Evolutionary conservation across 305 asterid genomes (phyloP), one percentile per base, ranked within the genome.

Genomic region (Salvia sclarea): DNA sequence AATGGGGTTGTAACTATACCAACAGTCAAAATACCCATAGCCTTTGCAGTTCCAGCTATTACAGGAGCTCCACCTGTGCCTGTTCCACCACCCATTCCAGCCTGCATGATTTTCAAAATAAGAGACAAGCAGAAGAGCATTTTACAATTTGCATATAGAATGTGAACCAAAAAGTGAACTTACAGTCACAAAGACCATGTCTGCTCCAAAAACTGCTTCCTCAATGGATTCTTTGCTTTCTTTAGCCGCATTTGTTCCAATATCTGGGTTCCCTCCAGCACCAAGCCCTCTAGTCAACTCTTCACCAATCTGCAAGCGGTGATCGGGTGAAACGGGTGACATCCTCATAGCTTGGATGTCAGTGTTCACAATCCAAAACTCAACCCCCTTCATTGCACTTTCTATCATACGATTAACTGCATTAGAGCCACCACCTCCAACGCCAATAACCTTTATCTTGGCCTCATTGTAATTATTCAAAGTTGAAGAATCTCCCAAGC

Each of bases 61-160:
- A 93, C 76, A 71, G 98, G 97, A 76, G 98, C 98, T 63, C 83
- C 98, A 62, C 98, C 98, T 31, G 98, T 91, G 28, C 98, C 98
- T 35, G 97, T 93, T 70, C 97, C 98, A 61, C 98, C 98, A 60
- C 98, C 98, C 98, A 93, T 93, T 74, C 98, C 97, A 72, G 96
- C 96, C 95, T 88, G 87, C 66, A 74, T 55, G 66, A 33, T 61
- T 55, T 35, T 24, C 57, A 45, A 61, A 69, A 64, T 64, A 21
- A 38, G 44, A 38, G 63, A 24, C 24, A 52, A 37, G 53, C 66
- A 43, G 40, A 69, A 52, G 9, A 35, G 37, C 40, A 14, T 18
- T 20, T 11, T 11, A 28, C 16, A 35, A 48, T n/a, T n/a, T 44
- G 41, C 40, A 16, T 5, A 37, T 16, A 37, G 43, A 10, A 37